Percentiles rank a stretch among this genome's conserved stretches.
Evolutionary conservation across 345 rosid species (phyloP).

Genomic region (Gossypium sturtianum): DNA sequence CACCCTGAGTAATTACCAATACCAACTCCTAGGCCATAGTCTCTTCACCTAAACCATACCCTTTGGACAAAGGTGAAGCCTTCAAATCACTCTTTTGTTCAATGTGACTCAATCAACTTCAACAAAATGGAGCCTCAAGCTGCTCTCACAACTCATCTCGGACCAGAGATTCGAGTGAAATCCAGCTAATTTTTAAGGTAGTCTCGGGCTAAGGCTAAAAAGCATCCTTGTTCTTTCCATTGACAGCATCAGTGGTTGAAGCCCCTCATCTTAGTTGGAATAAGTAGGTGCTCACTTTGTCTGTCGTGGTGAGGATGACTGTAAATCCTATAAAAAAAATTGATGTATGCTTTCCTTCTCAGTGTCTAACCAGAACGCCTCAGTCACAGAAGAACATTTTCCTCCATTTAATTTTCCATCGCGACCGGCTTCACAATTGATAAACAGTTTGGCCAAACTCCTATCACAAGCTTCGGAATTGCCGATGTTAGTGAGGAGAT

Average conservation of each 20-base stretch:
- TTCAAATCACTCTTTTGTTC: too few species aligned
- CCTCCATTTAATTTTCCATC: neutral
- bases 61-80: too few species aligned
- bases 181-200: too few species aligned
- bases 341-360: neutral
- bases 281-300: neutral
- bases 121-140: too few species aligned
- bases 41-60: too few species aligned
- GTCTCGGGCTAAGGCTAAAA: too few species aligned
- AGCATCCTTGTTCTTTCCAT: neutral
- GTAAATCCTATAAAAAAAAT: neutral
- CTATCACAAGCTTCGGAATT: too few species aligned
- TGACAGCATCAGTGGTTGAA: neutral
- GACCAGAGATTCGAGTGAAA: too few species aligned
- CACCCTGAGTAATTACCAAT: too few species aligned
- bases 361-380: neutral
- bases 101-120: too few species aligned
- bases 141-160: too few species aligned
- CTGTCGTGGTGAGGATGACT: neutral
- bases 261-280: neutral
- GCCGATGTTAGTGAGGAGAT: neutral
- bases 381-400: neutral
- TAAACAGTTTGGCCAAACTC: neutral
- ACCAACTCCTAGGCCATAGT: too few species aligned
- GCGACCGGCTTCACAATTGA: neutral